These are phyloP conservation scores for Mytilinidion resinicola DNA, from an alignment of 495 filamentous ascomycete genomes.

Conservation along the genomic window DNA sequence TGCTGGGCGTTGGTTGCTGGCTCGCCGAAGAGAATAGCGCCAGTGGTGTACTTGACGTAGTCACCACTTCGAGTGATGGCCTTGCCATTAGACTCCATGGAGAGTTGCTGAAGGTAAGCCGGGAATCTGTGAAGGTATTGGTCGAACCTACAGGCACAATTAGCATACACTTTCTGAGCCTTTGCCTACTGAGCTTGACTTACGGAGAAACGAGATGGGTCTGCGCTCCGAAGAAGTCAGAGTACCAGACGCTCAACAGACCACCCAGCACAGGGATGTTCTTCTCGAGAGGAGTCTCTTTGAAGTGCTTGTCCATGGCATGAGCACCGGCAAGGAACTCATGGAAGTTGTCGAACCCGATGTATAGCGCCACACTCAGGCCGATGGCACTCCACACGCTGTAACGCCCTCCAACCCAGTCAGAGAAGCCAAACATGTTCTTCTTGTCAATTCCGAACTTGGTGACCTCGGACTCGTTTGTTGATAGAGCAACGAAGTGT, in stretches of 20 bases:
- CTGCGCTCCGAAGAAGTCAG: conserved; percentile 95
- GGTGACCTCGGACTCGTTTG: conserved; percentile 88
- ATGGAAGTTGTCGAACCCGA: conserved; percentile 96
- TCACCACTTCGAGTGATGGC: conserved; percentile 85
- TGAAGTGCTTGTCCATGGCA: conserved; percentile 98
- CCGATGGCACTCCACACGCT: conserved; percentile 98
- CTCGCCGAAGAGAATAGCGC: conserved; percentile 91
- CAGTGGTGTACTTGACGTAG: conserved; percentile 95
- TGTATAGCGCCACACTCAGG: conserved; percentile 85
- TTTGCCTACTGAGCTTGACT: conserved; percentile 28
- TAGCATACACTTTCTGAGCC: not conserved
- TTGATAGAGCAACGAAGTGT: conserved; percentile 97
- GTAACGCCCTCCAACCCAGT: conserved; percentile 97
- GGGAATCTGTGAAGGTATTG: conserved; percentile 99
- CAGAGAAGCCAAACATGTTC: conserved; percentile 99
- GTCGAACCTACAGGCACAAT: conserved; percentile 61
- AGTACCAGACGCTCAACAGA: conserved; percentile 95
- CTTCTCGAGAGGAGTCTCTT: conserved; percentile 77
- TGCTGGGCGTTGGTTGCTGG: conserved; percentile 98
- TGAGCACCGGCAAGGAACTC: conserved; percentile 93
- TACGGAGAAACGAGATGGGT: conserved; percentile 91
- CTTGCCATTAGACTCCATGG: conserved; percentile 99
- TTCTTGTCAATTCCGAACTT: conserved; percentile 96
- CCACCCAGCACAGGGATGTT: conserved; percentile 93
- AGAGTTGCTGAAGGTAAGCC: conserved; percentile 96